Evolutionary conservation across 176 grass and related monocot genomes (phyloP).

Genomic region (Pontederia paniculata): DNA sequence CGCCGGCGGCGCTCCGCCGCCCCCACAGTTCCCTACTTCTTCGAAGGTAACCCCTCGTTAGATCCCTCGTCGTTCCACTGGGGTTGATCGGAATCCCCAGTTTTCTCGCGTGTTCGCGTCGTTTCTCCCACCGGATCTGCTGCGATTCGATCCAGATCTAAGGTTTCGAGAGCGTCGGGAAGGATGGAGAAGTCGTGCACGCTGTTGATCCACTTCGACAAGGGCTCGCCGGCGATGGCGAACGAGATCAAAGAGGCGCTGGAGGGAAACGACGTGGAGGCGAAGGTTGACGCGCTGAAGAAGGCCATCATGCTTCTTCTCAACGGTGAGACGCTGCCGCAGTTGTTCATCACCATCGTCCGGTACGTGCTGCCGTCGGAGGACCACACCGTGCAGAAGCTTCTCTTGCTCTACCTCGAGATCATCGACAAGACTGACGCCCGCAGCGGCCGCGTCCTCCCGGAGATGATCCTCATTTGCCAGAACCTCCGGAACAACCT

Average conservation of each 20-base stretch:
- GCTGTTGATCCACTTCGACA: slow-evolving; percentile 19
- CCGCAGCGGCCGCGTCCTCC: slow-evolving; percentile 37
- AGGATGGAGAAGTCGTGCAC: slow-evolving; percentile 20
- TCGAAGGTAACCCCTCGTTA: too few species aligned
- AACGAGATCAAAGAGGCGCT: slow-evolving; percentile 24
- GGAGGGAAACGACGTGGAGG: slow-evolving; percentile 11
- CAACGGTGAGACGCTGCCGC: slow-evolving; percentile 15
- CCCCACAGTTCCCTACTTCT: too few species aligned
- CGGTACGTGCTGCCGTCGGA: slow-evolving; percentile 19
- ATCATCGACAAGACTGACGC: slow-evolving; percentile 21
- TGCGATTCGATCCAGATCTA: slow-evolving; percentile 7
- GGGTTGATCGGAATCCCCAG: too few species aligned
- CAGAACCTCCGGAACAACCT: slow-evolving; percentile 88
- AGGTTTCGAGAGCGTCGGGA: background rate
- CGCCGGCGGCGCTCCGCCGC: too few species aligned
- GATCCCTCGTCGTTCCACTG: too few species aligned
- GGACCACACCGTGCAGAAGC: slow-evolving; percentile 19
- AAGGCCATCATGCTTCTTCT: slow-evolving; percentile 20
- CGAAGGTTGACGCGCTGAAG: slow-evolving; percentile 19
- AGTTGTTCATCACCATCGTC: slow-evolving; percentile 19
- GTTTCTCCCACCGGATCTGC: background rate
- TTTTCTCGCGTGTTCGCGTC: too few species aligned
- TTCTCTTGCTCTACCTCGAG: slow-evolving; percentile 15
- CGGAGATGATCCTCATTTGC: slow-evolving; percentile 94
- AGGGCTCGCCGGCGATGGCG: slow-evolving; percentile 15